Evolutionary conservation across 2,329 filamentous ascomycete genomes (phyloP), one percentile per base, ranked within the genome.

Genomic region (Claviceps pazoutovae): DNA sequence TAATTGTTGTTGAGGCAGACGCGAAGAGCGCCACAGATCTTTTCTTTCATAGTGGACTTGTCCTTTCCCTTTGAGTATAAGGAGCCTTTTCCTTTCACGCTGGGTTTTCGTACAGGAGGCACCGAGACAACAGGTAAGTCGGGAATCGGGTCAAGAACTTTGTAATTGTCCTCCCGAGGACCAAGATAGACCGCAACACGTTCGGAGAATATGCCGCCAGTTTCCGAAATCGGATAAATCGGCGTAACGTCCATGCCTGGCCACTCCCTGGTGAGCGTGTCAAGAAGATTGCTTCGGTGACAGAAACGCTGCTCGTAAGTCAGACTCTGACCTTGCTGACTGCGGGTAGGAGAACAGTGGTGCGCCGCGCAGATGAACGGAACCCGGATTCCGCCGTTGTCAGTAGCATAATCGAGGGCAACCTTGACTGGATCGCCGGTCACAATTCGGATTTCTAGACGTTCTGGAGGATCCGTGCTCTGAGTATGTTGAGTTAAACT

Each of bases 281-380:
- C 80, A 5, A 83, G 82, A 37, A 90, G 75, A 56, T 84, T 88
- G 68, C 83, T 87, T 58, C 86, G 74, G 54, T 85, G 76, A 60
- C 84, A 86, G 38, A 90, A 75, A 57, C 83, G 83, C 66, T 89
- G 86, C 68, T 72, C 70, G 54, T 71, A 71, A 37, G 70, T 69
- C 2, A 67, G 63, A 13, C 68, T 72, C 54, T 74, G 74, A 7
- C 75, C 84, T 59, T 88, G 84, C 85, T 86, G 89, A 62, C 89
- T 84, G n/a, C 86, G 86, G 9, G 86, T 86, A 0, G 85, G 76
- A 39, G 83, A 74, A 61, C 83, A 84, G 63, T 88, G 84, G 66
- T 89, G 86, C 46, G 86, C 86, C 51, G 81, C 78, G 57, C 84
- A 87, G 55, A 88, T 78, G 53, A 87, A 82, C 0, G 83, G 80